phyloP scores from a whole-genome alignment of 305 asterid genomes.

The Fraxinus sp. region DNA sequence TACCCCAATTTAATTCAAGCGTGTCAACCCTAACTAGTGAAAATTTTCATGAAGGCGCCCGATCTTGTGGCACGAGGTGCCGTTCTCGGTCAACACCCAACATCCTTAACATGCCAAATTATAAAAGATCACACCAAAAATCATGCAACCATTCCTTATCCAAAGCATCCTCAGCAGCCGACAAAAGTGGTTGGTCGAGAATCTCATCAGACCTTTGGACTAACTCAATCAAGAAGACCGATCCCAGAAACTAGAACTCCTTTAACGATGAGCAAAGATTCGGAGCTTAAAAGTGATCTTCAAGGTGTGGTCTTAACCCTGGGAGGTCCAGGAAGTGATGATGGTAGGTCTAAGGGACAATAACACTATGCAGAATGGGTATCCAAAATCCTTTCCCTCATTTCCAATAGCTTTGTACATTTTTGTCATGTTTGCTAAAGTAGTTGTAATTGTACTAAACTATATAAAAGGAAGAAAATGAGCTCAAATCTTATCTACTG shows the following conservation, averaged over 20 bases:
- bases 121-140: constrained; percentile 27
- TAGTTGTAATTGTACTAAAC: background rate
- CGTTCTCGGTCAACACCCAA: constrained; percentile 34
- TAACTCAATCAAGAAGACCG: constrained; percentile 27
- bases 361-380: background rate
- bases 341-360: constrained; percentile 11
- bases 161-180: constrained; percentile 41
- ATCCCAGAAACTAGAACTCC: constrained; percentile 17
- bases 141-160: constrained; percentile 20
- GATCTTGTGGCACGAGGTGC: constrained; percentile 43
- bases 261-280: constrained; percentile 19
- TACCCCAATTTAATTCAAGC: background rate
- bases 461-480: background rate
- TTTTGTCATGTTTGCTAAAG: background rate
- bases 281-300: constrained; percentile 34
- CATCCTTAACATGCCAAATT: constrained; percentile 24
- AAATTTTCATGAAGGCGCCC: constrained; percentile 49
- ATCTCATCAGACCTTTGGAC: constrained; percentile 26
- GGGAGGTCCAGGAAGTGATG: constrained; percentile 47
- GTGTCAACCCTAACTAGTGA: background rate
- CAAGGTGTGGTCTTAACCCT: constrained; percentile 50
- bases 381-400: background rate
- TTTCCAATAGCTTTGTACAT: background rate
- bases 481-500: background rate
- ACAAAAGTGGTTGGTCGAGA: constrained; percentile 30